Conservation (phyloP, 2,329 filamentous ascomycete genomes). For the Thermothelomyces thermophilus region DNA sequence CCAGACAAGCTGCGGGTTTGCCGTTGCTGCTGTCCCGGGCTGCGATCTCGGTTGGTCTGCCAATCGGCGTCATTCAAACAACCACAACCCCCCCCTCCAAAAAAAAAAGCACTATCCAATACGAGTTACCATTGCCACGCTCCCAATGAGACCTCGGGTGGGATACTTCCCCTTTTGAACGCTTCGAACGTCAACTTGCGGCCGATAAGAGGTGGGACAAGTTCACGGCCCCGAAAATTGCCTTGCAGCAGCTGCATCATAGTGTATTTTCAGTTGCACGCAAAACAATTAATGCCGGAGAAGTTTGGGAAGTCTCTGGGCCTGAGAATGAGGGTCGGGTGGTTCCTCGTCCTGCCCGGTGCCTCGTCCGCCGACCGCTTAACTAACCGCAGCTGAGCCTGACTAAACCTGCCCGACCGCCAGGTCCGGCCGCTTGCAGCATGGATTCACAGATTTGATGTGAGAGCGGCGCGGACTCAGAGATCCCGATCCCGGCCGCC, state of each 20-base stretch:
- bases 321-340: not conserved
- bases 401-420: not conserved
- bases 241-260: not conserved
- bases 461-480: constrained; percentile 6
- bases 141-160: constrained; percentile 7
- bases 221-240: not conserved
- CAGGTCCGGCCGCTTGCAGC: constrained; percentile 3
- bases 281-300: not conserved
- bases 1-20: constrained; percentile 7
- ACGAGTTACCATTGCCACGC: not conserved
- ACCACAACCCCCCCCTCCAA: not conserved
- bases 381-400: constrained; percentile 3
- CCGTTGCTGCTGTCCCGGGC: constrained; percentile 5
- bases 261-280: not conserved
- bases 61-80: not conserved
- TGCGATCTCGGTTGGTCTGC: not conserved
- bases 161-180: constrained; percentile 5
- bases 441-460: constrained; percentile 17
- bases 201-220: constrained; percentile 7
- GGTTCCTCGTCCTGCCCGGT: constrained; percentile 2
- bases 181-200: not conserved
- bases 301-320: not conserved
- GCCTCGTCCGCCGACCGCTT: not conserved
- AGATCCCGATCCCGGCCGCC: constrained; percentile 10
- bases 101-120: too few relatives aligned